phyloP scores from a whole-genome alignment of 768 basidiomycete species.

The Rhodotorula taiwanensis region DNA sequence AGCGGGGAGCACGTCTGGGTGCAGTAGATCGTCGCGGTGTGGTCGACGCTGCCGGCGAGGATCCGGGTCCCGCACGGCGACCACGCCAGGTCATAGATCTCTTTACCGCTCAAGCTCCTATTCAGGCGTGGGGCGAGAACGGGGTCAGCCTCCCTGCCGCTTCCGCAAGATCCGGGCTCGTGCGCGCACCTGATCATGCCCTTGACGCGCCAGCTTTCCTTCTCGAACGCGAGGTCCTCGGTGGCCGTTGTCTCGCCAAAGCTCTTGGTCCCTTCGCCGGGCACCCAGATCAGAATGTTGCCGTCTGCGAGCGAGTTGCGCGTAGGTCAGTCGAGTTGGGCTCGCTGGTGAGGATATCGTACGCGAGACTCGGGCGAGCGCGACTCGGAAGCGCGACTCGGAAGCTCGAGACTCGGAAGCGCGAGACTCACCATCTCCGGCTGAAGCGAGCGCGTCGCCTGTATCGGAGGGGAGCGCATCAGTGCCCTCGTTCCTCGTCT shows the following conservation, averaged over 20 bases:
- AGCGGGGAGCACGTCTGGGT: constrained; percentile 71
- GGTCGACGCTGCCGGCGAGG: constrained; percentile 94
- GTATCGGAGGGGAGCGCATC: background rate
- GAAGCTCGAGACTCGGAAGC: background rate
- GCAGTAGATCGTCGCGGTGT: constrained; percentile 77
- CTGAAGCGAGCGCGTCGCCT: constrained; percentile 91
- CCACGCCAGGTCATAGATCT: constrained; percentile 98
- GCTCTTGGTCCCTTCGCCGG: constrained; percentile 64
- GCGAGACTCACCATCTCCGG: constrained; percentile 76
- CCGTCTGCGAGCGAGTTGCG: constrained; percentile 65
- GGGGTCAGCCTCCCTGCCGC: too few species aligned
- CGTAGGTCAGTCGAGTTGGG: too few species aligned
- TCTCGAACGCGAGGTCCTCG: constrained; percentile 79
- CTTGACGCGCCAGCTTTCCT: constrained; percentile 85
- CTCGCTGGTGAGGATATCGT: too few species aligned
- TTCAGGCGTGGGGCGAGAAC: background rate
- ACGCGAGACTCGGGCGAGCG: too few species aligned
- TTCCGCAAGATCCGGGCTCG: background rate
- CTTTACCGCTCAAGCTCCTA: constrained; percentile 80
- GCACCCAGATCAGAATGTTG: constrained; percentile 94
- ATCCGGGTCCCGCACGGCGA: constrained; percentile 90
- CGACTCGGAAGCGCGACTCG: background rate
- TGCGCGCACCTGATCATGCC: constrained; percentile 66
- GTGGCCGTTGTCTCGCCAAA: constrained; percentile 67
- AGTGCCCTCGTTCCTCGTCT: too few species aligned